Base-by-base conservation (phyloP, 1,139 yeast species). In the Arxiozyma bovina region DNA sequence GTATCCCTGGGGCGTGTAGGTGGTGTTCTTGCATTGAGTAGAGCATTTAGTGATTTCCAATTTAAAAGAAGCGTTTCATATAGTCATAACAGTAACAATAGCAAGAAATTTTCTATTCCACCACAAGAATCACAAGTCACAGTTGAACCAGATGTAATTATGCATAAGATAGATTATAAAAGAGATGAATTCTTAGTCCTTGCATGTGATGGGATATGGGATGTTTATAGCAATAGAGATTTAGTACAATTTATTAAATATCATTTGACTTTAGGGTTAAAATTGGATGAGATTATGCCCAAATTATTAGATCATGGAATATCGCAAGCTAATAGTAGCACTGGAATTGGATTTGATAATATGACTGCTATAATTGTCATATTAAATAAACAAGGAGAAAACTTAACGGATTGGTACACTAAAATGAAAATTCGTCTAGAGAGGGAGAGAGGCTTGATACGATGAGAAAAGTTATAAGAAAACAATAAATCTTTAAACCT, bases 201-300 rank as follows among this genome's bases (percentile, higher is more conserved):
- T 51, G 91, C 90, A 0, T 85, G 93, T 63, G 93, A 85, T 69
- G 93, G 93, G 23, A 80, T 85, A 41, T 85, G 90, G 91, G 93
- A 85, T 65, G 83, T 89, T 59, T 85, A 81, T 68, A 80, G 79
- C 54, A 83, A 83, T 59, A 75, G 74, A 51, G 79, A 81, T 53
- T 65, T 86, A 51, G 70, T 82, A 1, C 70, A 74, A 27, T 67
- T 79, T 41, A 79, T 86, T 51, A 74, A 88, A 61, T 79, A 80
- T 59, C 79, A 82, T 61, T 69, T 85, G 51, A 73, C 78, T 1
- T 63, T 79, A 45, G 89, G 85, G 1, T 76, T 82, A 73, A 77
- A 74, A 58, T 70, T 85, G 41, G 80, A 81, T 50, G 80, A 79
- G 53, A 82, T 85, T 47, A 76, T 79, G 38, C 84, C 83, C 56